Percentiles rank a stretch among this genome's conserved stretches.
These are phyloP conservation scores for Logfia minima DNA, from an alignment of 129 eudicot genomes.

Conservation along the genomic window DNA sequence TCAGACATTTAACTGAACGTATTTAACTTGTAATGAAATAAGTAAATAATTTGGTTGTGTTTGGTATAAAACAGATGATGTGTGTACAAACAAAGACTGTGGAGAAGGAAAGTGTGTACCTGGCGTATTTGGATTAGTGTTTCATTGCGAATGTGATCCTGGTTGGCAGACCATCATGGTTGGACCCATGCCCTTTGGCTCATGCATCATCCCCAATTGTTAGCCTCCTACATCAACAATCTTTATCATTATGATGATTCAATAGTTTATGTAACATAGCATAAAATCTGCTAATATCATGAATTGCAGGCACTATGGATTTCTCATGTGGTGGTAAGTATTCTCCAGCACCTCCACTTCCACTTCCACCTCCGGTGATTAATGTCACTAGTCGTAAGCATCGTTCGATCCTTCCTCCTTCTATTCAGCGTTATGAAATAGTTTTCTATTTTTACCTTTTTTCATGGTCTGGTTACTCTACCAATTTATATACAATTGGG, in stretches of 20 bases:
- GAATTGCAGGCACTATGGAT: slow-evolving; percentile 35
- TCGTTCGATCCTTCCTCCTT: not conserved
- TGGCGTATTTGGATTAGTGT: not conserved
- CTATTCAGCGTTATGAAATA: not conserved
- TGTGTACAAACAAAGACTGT: slow-evolving; percentile 36
- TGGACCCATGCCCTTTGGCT: slow-evolving; percentile 40
- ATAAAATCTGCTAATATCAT: not conserved
- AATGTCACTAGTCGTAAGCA: slow-evolving; percentile 42
- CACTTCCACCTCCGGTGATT: not conserved
- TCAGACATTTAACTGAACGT: not conserved
- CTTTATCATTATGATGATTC: not conserved
- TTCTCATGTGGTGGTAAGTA: slow-evolving; percentile 45
- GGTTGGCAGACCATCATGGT: slow-evolving; percentile 46
- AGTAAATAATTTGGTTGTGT: not conserved
- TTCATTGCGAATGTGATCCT: slow-evolving; percentile 41
- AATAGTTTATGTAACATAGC: not conserved
- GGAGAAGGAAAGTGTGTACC: slow-evolving; percentile 45
- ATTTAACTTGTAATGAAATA: not conserved
- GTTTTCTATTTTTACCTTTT: not conserved
- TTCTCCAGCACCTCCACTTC: slow-evolving; percentile 37
- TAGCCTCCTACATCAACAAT: slow-evolving; percentile 25
- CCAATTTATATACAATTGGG: not conserved
- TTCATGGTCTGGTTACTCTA: not conserved
- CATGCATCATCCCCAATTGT: slow-evolving; percentile 56
- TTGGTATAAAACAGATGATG: slow-evolving; percentile 23